phyloP scores from a whole-genome alignment of 768 basidiomycete species.

The Porphyrellus cyaneotinctus region DNA sequence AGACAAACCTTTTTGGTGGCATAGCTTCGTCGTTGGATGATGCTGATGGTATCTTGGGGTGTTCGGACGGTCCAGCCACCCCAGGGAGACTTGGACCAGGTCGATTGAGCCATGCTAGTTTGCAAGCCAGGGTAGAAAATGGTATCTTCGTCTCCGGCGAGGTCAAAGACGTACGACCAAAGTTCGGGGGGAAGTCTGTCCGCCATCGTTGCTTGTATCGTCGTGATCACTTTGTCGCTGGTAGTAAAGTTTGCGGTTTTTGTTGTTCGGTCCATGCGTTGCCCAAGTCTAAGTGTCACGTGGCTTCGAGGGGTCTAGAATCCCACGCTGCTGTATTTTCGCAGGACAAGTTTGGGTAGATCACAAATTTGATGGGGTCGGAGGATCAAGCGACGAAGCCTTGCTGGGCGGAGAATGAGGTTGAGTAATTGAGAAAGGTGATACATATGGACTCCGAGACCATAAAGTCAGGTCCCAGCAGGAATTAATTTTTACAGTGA shows the following conservation, averaged over 20 bases:
- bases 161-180: conserved; percentile 65
- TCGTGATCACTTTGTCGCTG: neutral
- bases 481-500: too few species aligned
- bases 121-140: conserved; percentile 60
- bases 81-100: conserved; percentile 55
- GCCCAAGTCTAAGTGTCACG: neutral
- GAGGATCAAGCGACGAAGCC: too few species aligned
- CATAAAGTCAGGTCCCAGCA: too few species aligned
- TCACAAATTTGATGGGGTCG: too few species aligned
- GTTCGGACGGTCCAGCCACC: conserved; percentile 53
- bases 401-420: too few species aligned
- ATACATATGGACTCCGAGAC: too few species aligned
- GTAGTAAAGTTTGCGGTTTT: neutral
- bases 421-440: too few species aligned
- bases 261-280: neutral
- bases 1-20: conserved; percentile 57
- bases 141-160: conserved; percentile 68
- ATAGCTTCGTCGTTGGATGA: conserved; percentile 58
- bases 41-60: conserved; percentile 55
- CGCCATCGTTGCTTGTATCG: conserved; percentile 14
- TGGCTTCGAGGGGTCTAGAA: neutral
- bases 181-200: conserved; percentile 62
- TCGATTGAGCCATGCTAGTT: conserved; percentile 57
- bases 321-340: neutral
- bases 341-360: too few species aligned